Evolutionary conservation across 1,139 yeast species (phyloP).

Genomic region (Blastobotrys arbuscula): DNA sequence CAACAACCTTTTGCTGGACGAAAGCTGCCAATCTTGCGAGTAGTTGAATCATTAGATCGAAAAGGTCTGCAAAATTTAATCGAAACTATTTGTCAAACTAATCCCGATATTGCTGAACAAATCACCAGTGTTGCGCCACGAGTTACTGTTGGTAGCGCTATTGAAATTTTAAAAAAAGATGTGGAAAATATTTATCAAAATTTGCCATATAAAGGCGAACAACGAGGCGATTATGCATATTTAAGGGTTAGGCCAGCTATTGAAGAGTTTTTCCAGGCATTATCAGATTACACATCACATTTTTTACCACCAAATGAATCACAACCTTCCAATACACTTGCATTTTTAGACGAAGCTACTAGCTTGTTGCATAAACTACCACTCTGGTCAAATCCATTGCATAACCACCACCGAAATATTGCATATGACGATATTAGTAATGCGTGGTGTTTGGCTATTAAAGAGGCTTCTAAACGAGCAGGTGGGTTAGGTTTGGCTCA

Average conservation of each 20-base stretch:
- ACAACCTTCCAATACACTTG: slow-evolving; percentile 52
- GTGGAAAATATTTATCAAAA: slow-evolving; percentile 43
- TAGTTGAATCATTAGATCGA: slow-evolving; percentile 63
- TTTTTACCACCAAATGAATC: slow-evolving; percentile 75
- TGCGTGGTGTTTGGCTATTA: slow-evolving; percentile 66
- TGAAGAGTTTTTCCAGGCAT: slow-evolving; percentile 68
- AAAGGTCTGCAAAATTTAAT: slow-evolving; percentile 50
- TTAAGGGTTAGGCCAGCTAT: slow-evolving; percentile 69
- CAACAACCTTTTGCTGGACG: slow-evolving; percentile 28
- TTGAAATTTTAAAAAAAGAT: slow-evolving; percentile 46
- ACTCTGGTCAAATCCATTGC: slow-evolving; percentile 60
- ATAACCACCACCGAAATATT: slow-evolving; percentile 63
- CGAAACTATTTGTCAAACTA: slow-evolving; percentile 46
- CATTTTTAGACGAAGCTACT: slow-evolving; percentile 64
- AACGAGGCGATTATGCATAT: slow-evolving; percentile 78
- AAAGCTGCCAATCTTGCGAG: slow-evolving; percentile 51
- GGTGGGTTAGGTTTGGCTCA: slow-evolving; percentile 40
- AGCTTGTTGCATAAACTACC: slow-evolving; percentile 64
- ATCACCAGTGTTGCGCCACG: slow-evolving; percentile 52
- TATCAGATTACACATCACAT: slow-evolving; percentile 73
- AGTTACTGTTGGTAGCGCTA: slow-evolving; percentile 49
- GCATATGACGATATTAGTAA: slow-evolving; percentile 77
- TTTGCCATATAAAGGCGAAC: slow-evolving; percentile 50
- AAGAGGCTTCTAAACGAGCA: slow-evolving; percentile 40
- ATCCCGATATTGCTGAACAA: slow-evolving; percentile 58